Base-by-base conservation (phyloP, 2,329 filamentous ascomycete genomes). In the Fusarium graminum region DNA sequence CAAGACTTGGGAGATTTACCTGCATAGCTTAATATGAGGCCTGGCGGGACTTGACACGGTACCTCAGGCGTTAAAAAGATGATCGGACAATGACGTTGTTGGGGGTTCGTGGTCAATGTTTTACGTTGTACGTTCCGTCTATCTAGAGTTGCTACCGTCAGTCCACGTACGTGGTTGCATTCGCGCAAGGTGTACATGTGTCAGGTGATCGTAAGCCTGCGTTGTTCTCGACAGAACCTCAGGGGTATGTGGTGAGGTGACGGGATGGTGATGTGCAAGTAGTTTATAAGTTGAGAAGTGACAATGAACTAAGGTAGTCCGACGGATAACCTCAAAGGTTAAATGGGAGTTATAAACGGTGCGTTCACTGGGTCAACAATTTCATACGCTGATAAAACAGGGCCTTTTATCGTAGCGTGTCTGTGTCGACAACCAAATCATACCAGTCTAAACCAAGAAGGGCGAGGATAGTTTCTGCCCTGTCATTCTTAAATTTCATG, bases 61-160 rank as follows among this genome's bases (percentile, higher is more conserved):
- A 29, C 26, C 17, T 9, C 17, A 29, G 39, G 25, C 7, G 19
- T 12, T 28, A 13, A 45, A 30, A 9, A 19, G 16, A n/a, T 11
- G 14, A 25, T 17, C 7, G 8, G 4, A 17, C 28, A 19, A 67
- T 67, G 63, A 64, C 63, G 58, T 67, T 32, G 47, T 29, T 56
- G 28, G 46, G 46, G n/a, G 13, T n/a, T 39, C 38, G 41, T 16
- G 36, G 19, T 39, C 39, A 57, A 59, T 61, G 5, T 19, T 17
- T 43, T 53, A 44, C n/a, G 52, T 43, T 39, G 43, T 39, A 26
- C 26, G 30, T 10, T n/a, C 12, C 29, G 22, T 5, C 28, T 22
- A 22, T 22, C 22, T 22, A 22, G 6, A 22, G 22, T 6, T 22
- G 6, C 22, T 22, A 22, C 22, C 4, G 22, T 22, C 22, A 22